Evolutionary conservation across 345 rosid genomes (phyloP).

Genomic region (Salix exigua): DNA sequence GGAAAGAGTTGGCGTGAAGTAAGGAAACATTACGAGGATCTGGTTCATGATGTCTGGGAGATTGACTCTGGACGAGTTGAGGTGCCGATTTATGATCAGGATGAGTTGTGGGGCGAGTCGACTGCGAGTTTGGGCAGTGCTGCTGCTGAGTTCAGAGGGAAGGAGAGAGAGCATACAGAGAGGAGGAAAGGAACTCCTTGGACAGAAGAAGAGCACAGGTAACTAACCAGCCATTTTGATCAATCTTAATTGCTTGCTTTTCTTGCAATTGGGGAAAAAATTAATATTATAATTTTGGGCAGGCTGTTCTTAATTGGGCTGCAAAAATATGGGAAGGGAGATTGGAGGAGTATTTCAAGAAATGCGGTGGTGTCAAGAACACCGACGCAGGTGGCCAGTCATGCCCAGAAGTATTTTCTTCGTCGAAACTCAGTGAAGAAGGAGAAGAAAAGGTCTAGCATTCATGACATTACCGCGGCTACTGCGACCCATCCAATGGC

Average conservation of each 20-base stretch:
- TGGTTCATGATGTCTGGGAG: slow-evolving; percentile 13
- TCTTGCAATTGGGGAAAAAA: not conserved
- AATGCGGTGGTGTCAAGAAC: slow-evolving; percentile 19
- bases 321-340: slow-evolving; percentile 24
- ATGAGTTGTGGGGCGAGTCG: not conserved
- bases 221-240: not conserved
- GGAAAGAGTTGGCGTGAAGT: slow-evolving; percentile 18
- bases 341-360: slow-evolving; percentile 21
- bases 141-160: not conserved
- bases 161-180: slow-evolving; percentile 3
- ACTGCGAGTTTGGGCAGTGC: not conserved
- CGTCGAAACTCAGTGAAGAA: slow-evolving; percentile 11
- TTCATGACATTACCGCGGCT: slow-evolving; percentile 30
- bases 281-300: not conserved
- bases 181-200: slow-evolving; percentile 20
- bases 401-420: slow-evolving; percentile 23
- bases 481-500: not conserved
- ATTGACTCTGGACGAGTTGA: slow-evolving; percentile 17
- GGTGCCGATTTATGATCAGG: slow-evolving; percentile 12
- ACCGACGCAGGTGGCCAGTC: slow-evolving; percentile 20
- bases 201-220: slow-evolving; percentile 29
- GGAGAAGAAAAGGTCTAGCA: slow-evolving; percentile 13
- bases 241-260: not conserved
- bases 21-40: slow-evolving; percentile 15
- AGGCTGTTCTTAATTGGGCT: slow-evolving; percentile 20